Base-by-base conservation (phyloP, 805 yeast species). In the Grigorovia yakushimaensis region DNA sequence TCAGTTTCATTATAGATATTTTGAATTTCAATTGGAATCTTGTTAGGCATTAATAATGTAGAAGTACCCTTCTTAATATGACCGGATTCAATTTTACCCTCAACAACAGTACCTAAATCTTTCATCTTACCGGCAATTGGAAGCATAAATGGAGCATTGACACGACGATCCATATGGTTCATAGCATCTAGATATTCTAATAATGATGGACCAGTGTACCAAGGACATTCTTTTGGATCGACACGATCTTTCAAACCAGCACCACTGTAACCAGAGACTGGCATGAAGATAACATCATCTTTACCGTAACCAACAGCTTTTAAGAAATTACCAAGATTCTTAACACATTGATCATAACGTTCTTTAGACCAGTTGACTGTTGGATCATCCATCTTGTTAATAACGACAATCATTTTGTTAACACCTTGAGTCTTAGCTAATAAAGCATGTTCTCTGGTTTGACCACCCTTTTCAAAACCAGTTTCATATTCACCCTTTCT, bases 401-500 rank as follows among this genome's bases (percentile, higher is more conserved):
- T 88, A 46, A 85, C 97, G 49, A 91, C 96, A 54, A 93, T 75
- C 67, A 91, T 78, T 67, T 82, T 84, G 74, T 91, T 88, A 52
- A 91, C 96, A 72, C 98, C 98, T 72, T 91, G 98, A 45, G 97
- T 93, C 76, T 91, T 93, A 52, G 98, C 98, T 65, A 91, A 76
- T 51, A 91, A 73, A 11, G 98, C 98, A 64, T 91, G 98, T 76
- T 89, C 98, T 73, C 97, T 83, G 36, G 98, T 89, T 73, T 91
- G 98, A 57, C 98, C 98, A 62, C 98, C 98, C 68, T 88, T 87
- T 74, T 91, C 98, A 64, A 91, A 91, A 52, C 98, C 98, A 47
- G 98, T 93, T 73, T 93, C 99, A 70, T 93, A 93, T 69, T 93
- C 99, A 72, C 99, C 99, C 71, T 89, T 88, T 77, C 99, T 85